phyloP scores from a whole-genome alignment of 148 eudicot species.

The Tetragonia tetragonoides region DNA sequence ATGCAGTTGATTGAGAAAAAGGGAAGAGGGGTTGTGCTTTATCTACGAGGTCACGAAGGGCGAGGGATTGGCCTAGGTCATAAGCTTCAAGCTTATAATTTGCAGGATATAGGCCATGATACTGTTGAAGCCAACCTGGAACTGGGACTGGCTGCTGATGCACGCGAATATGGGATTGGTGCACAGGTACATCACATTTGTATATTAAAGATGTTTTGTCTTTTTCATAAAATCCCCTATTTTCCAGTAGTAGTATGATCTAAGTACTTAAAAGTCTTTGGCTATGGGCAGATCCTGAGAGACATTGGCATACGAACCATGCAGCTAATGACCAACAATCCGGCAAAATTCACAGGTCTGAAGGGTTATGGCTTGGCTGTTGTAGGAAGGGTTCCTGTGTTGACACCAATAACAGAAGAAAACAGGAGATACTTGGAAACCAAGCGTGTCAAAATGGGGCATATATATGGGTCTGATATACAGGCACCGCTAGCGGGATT shows the following conservation, averaged over 20 bases:
- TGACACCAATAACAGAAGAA: slow-evolving; percentile 90
- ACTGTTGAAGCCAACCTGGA: slow-evolving; percentile 93
- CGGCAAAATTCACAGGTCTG: slow-evolving; percentile 88
- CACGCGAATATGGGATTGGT: slow-evolving; percentile 92
- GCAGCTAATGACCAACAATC: slow-evolving; percentile 95
- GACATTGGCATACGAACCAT: slow-evolving; percentile 82
- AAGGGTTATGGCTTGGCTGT: slow-evolving; percentile 95
- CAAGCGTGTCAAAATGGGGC: slow-evolving; percentile 87
- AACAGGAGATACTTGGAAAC: slow-evolving; percentile 81
- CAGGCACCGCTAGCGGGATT: slow-evolving; percentile 43
- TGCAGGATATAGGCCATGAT: slow-evolving; percentile 92
- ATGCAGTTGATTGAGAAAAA: slow-evolving; percentile 74
- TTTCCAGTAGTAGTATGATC: neutral
- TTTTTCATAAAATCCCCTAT: neutral
- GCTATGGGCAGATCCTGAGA: slow-evolving; percentile 53
- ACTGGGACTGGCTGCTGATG: slow-evolving; percentile 89
- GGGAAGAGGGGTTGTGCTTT: slow-evolving; percentile 76
- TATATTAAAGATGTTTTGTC: neutral
- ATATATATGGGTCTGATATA: slow-evolving; percentile 77
- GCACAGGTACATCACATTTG: slow-evolving; percentile 60
- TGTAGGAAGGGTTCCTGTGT: slow-evolving; percentile 88
- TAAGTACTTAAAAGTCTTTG: neutral
- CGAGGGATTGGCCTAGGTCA: slow-evolving; percentile 94
- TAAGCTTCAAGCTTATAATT: slow-evolving; percentile 82
- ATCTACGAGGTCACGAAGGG: slow-evolving; percentile 93